Percentiles rank a stretch among this genome's conserved stretches.
Conservation (phyloP, 352 stramenopile genomes). For the Globisporangium orthogonon region DNA sequence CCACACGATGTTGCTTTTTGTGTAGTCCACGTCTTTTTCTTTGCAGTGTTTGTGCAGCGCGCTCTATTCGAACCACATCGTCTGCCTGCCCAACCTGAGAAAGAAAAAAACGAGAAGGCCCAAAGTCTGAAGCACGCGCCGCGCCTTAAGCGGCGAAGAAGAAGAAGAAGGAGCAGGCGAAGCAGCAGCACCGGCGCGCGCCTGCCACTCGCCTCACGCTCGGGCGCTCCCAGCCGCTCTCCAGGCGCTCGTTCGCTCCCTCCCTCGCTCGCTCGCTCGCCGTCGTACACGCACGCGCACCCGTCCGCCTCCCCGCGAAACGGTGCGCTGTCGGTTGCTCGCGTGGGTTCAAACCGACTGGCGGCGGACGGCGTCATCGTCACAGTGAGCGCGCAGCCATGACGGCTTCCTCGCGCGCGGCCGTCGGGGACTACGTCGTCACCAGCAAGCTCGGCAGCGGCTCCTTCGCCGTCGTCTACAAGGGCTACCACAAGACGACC, state of each 20-base stretch:
- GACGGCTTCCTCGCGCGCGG: constrained; percentile 26
- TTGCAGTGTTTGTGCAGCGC: no score
- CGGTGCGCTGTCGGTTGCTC: not conserved
- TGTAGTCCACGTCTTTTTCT: not conserved
- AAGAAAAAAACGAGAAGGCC: not conserved
- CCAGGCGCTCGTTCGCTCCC: no score
- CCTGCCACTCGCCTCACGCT: no score
- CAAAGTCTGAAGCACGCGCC: not conserved
- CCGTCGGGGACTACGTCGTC: constrained; percentile 85
- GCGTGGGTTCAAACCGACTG: not conserved
- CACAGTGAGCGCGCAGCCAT: not conserved
- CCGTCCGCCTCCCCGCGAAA: not conserved
- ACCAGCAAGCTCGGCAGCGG: constrained; percentile 89
- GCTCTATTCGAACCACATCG: no score
- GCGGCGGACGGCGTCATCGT: not conserved
- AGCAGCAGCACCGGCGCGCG: no score
- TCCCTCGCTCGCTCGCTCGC: no score
- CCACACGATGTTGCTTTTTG: not conserved
- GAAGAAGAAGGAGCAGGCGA: not conserved
- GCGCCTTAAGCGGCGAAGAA: not conserved
- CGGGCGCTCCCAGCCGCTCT: no score
- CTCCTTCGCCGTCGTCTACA: constrained; percentile 91
- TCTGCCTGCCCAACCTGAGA: not conserved
- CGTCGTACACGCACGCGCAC: not conserved
- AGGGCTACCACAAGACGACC: constrained; percentile 69